Base-by-base conservation (phyloP, 495 filamentous ascomycete genomes). In the Thermochaetoides thermophila region DNA sequence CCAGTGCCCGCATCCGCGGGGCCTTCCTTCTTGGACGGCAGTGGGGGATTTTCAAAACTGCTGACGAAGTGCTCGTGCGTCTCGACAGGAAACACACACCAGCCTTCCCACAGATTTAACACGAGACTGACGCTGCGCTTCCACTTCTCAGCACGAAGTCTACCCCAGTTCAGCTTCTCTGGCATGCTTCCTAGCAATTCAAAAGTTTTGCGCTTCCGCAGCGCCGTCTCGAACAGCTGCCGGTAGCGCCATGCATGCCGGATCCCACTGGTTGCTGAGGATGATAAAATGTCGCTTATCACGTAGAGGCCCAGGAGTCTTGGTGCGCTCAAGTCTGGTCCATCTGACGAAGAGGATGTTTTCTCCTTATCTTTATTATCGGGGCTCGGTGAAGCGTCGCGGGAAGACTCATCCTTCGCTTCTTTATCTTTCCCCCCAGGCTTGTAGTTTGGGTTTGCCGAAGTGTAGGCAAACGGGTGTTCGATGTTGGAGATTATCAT, bases 241-340 rank as follows among this genome's bases (percentile, higher is more conserved):
- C 87, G 71, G 46, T 89, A 96, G 26, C 84, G 75, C 84, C 84
- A 96, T 4, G 84, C 83, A 48, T 87, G 80, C 1, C 83, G 69
- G 21, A 93, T 79, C 0, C 84, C 83, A 40, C 74, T 77, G 1
- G 80, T 84, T 1, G 81, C 78, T 3, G 81, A 84, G 2, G 84
- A 80, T 1, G 79, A 84, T 18, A 94, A 69, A 34, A 95, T 81
- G 52, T 97, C 91, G 31, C 77, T 84, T 32, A 94, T 73, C 10
- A 91, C 56, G 45, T 89, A 92, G 9, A 97, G 67, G 7, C 71
- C 89, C 21, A 94, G 74, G 0, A 95, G 64, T 38, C 76, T 83
- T 2, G 85, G 69, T 8, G 74, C 57, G 22, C 78, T 84, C 0
- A 64, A 69, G 53, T 94, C 87, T 14, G 49, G 45, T 3, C 48